Evolutionary conservation across 2,329 filamentous ascomycete species (phyloP).

Genomic region (Metarhizium sp.): DNA sequence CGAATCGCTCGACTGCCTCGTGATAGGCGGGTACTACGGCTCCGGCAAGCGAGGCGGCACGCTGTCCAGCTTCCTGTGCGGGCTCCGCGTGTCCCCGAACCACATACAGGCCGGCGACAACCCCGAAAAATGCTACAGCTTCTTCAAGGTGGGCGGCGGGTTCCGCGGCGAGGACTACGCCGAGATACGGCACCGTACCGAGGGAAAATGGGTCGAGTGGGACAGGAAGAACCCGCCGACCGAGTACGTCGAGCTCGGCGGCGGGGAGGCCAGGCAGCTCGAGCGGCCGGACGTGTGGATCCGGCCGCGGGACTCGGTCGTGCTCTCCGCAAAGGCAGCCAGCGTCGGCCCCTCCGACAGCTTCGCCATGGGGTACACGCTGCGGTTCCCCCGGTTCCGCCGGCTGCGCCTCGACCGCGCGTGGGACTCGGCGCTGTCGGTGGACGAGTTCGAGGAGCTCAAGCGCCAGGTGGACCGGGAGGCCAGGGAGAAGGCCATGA

Average conservation of each 20-base stretch:
- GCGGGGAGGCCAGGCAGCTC: constrained; percentile 57
- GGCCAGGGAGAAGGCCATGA: constrained; percentile 64
- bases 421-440: constrained; percentile 72
- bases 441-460: constrained; percentile 67
- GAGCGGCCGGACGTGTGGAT: constrained; percentile 93
- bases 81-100: constrained; percentile 64
- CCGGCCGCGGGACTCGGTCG: constrained; percentile 75
- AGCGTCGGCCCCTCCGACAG: constrained; percentile 65
- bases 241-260: constrained; percentile 71
- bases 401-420: constrained; percentile 69
- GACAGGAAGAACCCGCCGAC: constrained; percentile 66
- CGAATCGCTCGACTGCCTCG: constrained; percentile 79
- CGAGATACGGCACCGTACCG: constrained; percentile 70
- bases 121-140: constrained; percentile 77
- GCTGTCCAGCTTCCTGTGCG: constrained; percentile 84
- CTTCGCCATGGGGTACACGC: constrained; percentile 66
- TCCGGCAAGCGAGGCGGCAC: constrained; percentile 75
- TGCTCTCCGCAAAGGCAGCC: constrained; percentile 82
- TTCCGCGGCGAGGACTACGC: constrained; percentile 80
- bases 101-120: constrained; percentile 49
- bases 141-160: constrained; percentile 96
- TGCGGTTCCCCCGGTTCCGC: constrained; percentile 89
- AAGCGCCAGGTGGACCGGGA: constrained; percentile 62
- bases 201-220: constrained; percentile 89
- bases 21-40: constrained; percentile 90